Conservation (phyloP, 2,329 filamentous ascomycete species). For the Mollisiaceae sp. region DNA sequence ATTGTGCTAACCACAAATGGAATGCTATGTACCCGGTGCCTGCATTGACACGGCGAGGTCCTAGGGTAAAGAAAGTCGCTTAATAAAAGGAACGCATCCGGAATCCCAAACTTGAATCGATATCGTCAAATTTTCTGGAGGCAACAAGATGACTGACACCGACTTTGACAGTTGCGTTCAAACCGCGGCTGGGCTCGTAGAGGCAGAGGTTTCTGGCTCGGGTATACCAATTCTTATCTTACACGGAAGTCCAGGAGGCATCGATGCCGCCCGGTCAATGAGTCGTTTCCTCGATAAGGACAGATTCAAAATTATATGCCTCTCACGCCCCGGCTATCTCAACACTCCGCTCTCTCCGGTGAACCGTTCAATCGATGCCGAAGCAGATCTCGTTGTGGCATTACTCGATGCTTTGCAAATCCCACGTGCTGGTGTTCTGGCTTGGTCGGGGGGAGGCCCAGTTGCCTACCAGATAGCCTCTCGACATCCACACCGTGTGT, state of each 20-base stretch:
- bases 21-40: too few relatives aligned
- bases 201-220: constrained; percentile 5
- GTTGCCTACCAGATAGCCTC: constrained; percentile 2
- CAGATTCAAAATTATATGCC: constrained; percentile 4
- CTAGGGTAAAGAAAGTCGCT: neutral
- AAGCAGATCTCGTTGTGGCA: constrained; percentile 1
- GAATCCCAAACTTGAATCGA: constrained; percentile 2
- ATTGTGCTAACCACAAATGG: too few relatives aligned
- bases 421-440: constrained; percentile 4
- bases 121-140: neutral
- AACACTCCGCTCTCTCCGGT: constrained; percentile 6
- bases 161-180: neutral
- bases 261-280: constrained; percentile 8
- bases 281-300: constrained; percentile 7
- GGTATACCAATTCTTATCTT: constrained; percentile 8
- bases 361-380: constrained; percentile 7
- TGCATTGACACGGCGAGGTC: too few relatives aligned
- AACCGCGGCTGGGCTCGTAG: neutral
- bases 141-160: constrained; percentile 2
- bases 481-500: constrained; percentile 4
- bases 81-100: constrained; percentile 6
- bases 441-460: neutral
- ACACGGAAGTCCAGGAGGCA: constrained; percentile 7
- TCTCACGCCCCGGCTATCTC: constrained; percentile 5
- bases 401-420: constrained; percentile 10